phyloP scores from a whole-genome alignment of 2,329 filamentous ascomycete genomes.

The Cytospora schulzeri region DNA sequence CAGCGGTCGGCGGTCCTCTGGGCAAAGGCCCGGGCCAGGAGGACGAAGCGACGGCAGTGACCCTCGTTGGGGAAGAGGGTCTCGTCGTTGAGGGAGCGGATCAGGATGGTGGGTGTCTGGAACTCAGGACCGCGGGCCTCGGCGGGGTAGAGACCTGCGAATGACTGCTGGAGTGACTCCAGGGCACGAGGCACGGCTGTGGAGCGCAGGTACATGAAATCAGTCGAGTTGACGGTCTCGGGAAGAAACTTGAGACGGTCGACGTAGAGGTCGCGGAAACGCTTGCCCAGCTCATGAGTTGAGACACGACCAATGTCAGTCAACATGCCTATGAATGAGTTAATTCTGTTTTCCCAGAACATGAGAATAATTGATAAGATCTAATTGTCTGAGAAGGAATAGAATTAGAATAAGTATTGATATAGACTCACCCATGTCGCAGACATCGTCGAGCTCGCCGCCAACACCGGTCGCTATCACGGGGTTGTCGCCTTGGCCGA shows the following conservation, averaged over 20 bases:
- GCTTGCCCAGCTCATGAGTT: conserved; percentile 67
- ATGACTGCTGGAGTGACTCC: conserved; percentile 75
- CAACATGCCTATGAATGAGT: conserved; percentile 62
- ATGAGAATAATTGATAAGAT: too few relatives aligned
- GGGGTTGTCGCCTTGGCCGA: conserved; percentile 71
- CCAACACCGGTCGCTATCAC: conserved; percentile 67
- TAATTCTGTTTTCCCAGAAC: too few relatives aligned
- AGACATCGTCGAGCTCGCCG: conserved; percentile 77
- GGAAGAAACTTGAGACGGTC: conserved; percentile 75
- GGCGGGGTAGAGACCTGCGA: conserved; percentile 73
- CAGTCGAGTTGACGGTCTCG: conserved; percentile 49
- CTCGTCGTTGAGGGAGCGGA: conserved; percentile 67
- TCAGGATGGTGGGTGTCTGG: conserved; percentile 65
- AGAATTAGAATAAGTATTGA: neutral
- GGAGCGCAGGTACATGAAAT: conserved; percentile 71
- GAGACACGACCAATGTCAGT: conserved; percentile 75
- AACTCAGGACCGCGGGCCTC: conserved; percentile 48
- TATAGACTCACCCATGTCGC: conserved; percentile 56
- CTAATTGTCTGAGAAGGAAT: neutral
- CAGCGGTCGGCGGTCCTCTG: conserved; percentile 71
- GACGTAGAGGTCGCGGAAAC: conserved; percentile 72
- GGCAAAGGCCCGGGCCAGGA: conserved; percentile 70
- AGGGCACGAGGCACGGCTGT: conserved; percentile 76
- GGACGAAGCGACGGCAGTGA: conserved; percentile 72
- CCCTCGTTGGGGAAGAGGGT: conserved; percentile 79